Conservation (phyloP, 768 basidiomycete species). For the Naganishia antarctica region DNA sequence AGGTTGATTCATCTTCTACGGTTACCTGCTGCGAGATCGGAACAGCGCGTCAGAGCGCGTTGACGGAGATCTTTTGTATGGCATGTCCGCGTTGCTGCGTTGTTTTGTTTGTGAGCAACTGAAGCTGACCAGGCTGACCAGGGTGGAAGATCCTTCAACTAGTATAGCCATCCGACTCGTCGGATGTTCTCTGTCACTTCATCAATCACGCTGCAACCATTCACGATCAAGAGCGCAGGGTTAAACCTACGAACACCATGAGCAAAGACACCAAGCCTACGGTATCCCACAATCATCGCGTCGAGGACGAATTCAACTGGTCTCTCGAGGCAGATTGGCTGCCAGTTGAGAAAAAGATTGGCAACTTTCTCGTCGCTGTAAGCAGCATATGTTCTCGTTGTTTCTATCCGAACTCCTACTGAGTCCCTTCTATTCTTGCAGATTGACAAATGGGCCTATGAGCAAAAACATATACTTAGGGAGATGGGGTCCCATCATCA, state of each 20-base stretch:
- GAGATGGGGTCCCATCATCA: slow-evolving; percentile 62
- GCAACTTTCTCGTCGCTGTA: slow-evolving; percentile 11
- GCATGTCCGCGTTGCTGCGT: neutral
- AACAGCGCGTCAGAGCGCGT: neutral
- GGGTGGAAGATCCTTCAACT: slow-evolving; percentile 8
- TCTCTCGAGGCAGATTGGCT: slow-evolving; percentile 5
- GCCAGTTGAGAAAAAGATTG: slow-evolving; percentile 21
- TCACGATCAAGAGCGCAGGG: no score
- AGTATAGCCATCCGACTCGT: neutral
- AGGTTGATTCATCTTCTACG: slow-evolving; percentile 11
- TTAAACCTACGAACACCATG: no score
- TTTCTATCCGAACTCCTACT: neutral
- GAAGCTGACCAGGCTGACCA: neutral
- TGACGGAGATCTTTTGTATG: neutral
- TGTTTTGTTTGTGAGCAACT: slow-evolving; percentile 14
- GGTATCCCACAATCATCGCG: slow-evolving; percentile 4
- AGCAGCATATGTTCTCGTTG: neutral
- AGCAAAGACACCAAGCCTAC: slow-evolving; percentile 13
- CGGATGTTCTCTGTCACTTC: neutral
- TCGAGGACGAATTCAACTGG: slow-evolving; percentile 18
- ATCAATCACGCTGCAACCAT: neutral
- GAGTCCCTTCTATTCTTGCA: slow-evolving; percentile 2
- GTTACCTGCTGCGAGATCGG: neutral
- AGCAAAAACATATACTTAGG: slow-evolving; percentile 65
- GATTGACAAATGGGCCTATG: slow-evolving; percentile 61